phyloP scores from a whole-genome alignment of 306 rosid genomes.

The Cucumis melo region DNA sequence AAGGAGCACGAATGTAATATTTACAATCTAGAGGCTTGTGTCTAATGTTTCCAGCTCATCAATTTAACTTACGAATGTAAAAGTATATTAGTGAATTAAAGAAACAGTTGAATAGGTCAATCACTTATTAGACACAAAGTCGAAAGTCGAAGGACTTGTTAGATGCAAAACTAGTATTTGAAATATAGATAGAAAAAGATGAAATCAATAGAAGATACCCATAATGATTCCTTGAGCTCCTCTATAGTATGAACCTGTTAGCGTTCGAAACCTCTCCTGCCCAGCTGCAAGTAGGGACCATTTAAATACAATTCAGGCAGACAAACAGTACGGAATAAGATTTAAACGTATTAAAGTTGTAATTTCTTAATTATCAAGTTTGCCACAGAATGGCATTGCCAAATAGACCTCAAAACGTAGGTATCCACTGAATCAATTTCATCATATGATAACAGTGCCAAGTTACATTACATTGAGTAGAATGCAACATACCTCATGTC shows the following conservation, averaged over 20 bases:
- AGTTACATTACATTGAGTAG: neutral
- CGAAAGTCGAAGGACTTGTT: too few species aligned
- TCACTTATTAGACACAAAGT: too few species aligned
- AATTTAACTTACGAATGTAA: too few species aligned
- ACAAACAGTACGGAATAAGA: neutral
- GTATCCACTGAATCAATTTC: neutral
- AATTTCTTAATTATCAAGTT: neutral
- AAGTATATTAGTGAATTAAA: too few species aligned
- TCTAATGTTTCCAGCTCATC: too few species aligned
- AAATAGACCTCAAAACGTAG: neutral
- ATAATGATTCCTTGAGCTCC: conserved; percentile 84
- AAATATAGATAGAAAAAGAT: neutral
- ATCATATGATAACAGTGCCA: neutral
- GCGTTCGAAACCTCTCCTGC: conserved; percentile 78
- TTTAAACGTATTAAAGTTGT: neutral
- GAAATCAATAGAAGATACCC: conserved; percentile 32
- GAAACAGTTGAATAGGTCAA: too few species aligned
- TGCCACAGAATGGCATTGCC: neutral
- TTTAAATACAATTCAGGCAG: neutral
- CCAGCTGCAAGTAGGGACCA: conserved; percentile 41
- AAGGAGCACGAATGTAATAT: too few species aligned
- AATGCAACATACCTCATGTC: neutral
- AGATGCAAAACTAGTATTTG: neutral
- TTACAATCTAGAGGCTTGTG: too few species aligned
- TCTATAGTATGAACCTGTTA: conserved; percentile 79